phyloP scores from a whole-genome alignment of 208 protist species.

The Sergeia podlipaevii region DNA sequence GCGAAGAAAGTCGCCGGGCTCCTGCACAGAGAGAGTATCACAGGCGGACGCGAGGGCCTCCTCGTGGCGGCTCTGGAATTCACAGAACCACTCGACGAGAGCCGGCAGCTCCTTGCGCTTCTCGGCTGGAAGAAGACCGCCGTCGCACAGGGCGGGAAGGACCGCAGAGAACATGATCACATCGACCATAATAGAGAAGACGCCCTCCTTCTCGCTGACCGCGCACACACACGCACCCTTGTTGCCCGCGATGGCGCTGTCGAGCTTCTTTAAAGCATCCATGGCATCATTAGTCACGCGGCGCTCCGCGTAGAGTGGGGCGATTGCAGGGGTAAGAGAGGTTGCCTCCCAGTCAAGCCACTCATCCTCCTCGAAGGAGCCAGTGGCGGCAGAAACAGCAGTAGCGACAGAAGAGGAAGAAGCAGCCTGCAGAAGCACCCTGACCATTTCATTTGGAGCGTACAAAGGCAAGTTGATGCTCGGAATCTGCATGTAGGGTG shows the following conservation, averaged over 20 bases:
- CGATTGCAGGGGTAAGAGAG: conserved; percentile 48
- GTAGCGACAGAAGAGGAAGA: conserved; percentile 1
- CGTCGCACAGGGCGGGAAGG: conserved; percentile 78
- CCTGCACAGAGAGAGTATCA: conserved; percentile 73
- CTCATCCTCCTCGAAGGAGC: conserved; percentile 58
- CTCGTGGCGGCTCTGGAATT: conserved; percentile 45
- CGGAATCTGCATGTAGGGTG: conserved; percentile 52
- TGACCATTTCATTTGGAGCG: conserved; percentile 70
- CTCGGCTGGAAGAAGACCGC: conserved; percentile 48
- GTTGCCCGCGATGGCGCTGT: conserved; percentile 41
- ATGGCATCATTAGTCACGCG: conserved; percentile 40
- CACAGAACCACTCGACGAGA: conserved; percentile 71
- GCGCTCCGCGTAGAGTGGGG: conserved; percentile 72
- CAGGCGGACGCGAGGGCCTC: conserved; percentile 54
- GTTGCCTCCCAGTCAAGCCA: conserved; percentile 85
- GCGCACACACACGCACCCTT: conserved; percentile 17
- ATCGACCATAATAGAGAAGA: conserved; percentile 70
- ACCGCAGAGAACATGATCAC: conserved; percentile 65
- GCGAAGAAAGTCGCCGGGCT: conserved; percentile 78
- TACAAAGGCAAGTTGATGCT: conserved; percentile 42
- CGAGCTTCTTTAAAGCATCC: conserved; percentile 50
- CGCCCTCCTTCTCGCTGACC: conserved; percentile 2
- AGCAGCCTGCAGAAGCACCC: conserved; percentile 27
- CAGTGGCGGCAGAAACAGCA: conserved; percentile 7
- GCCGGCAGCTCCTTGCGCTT: conserved; percentile 43